Base-by-base conservation (phyloP, 2,329 filamentous ascomycete species). In the Claviceps sp. region DNA sequence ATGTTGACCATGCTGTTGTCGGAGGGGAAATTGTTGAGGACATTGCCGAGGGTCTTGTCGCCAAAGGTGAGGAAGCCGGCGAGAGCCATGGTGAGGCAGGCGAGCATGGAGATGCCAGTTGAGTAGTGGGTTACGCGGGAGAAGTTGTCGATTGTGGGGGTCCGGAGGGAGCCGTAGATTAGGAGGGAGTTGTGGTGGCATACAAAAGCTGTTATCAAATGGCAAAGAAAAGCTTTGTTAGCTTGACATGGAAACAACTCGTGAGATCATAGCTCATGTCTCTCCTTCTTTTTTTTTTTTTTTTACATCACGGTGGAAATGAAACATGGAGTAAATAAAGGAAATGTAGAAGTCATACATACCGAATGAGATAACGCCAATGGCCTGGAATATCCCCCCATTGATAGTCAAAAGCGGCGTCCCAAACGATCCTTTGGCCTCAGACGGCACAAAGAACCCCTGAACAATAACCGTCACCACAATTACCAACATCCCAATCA, bases 361-460 rank as follows among this genome's bases (percentile, higher is more conserved):
- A 93, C 87, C 90, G 67, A 98, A 98, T 4, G 93, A 97, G 60
- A 98, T 98, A 18, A 98, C 91, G 36, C 93, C 93, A 61, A 98
- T 89, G 22, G 93, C 91, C 67, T 97, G 90, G 63, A 97, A 94
- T 54, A 98, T 83, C 47, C 91, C 93, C 26, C 77, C 75, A 62
- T 95, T 94, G 59, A 97, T 75, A n/a, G 84, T 80, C 53, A 96
- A 70, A 40, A 89, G 68, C 16, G 83, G 78, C 52, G 77, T 79
- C 56, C 75, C 78, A 52, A 96, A 80, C 30, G 79, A 76, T 2
- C 93, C 93, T 57, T 82, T 79, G 16, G 81, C 75, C 50, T 89
- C 84, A 24, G 75, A 62, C 5, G 90, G 85, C 11, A 89, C 85
- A 52, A 85, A 72, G 52, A 84, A 76, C 3, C 89, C 86, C 71